Conservation (phyloP, 2,329 filamentous ascomycete species). For the Corinectria fuckeliana region DNA sequence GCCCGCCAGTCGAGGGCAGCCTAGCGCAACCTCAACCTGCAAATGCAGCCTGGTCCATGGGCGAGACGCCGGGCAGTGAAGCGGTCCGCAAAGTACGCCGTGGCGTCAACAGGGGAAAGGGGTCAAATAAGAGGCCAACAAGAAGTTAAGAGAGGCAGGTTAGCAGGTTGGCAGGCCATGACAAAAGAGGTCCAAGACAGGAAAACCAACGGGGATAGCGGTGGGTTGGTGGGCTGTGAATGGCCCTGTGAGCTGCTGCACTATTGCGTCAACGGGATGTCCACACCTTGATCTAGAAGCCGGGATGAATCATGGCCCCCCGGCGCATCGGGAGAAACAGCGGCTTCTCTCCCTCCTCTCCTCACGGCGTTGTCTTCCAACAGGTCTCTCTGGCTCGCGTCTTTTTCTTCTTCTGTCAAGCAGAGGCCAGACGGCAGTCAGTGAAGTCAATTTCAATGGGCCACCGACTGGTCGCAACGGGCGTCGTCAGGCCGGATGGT, state of each 20-base stretch:
- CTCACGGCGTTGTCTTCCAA: not conserved
- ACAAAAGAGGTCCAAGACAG: not conserved
- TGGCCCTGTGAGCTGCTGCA: slow-evolving; percentile 31
- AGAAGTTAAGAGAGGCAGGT: not conserved
- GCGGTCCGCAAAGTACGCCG: slow-evolving; percentile 6
- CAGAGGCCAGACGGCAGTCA: too few relatives aligned
- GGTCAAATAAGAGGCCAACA: not conserved
- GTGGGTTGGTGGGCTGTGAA: not conserved
- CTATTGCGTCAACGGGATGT: slow-evolving; percentile 38
- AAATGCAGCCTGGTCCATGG: not conserved
- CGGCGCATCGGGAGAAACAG: not conserved
- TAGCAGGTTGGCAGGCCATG: not conserved
- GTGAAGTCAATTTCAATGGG: too few relatives aligned
- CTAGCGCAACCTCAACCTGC: not conserved
- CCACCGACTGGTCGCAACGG: slow-evolving; percentile 13
- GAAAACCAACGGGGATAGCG: slow-evolving; percentile 1
- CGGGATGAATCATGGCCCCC: not conserved
- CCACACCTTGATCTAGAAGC: slow-evolving; percentile 21
- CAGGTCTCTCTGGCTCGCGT: too few relatives aligned
- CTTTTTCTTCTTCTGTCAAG: too few relatives aligned
- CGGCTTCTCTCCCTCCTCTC: not conserved
- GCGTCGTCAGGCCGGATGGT: slow-evolving; percentile 31
- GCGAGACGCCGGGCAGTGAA: slow-evolving; percentile 27
- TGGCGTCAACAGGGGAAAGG: slow-evolving; percentile 27
- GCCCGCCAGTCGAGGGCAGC: not conserved